Percentiles rank a stretch among this genome's conserved stretches.
Evolutionary conservation across 768 basidiomycete species (phyloP).

Genomic region (Russula abietina): DNA sequence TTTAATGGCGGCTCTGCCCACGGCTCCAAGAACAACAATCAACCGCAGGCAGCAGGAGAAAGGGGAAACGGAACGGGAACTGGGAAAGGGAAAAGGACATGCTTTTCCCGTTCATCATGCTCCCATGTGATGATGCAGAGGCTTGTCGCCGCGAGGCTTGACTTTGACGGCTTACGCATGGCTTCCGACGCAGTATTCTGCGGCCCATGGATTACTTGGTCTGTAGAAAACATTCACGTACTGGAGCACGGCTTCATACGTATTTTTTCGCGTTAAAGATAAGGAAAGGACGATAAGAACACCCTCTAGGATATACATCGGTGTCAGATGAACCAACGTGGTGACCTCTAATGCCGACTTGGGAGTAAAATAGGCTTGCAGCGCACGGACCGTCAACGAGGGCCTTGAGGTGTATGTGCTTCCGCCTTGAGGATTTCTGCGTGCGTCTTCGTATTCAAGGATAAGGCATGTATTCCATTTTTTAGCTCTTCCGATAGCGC

Average conservation of each 20-base stretch:
- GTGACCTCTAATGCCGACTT: neutral
- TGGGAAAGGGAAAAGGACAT: conserved; percentile 9
- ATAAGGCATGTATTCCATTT: conserved; percentile 70
- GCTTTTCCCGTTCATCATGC: conserved; percentile 1
- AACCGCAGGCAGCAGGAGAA: conserved; percentile 7
- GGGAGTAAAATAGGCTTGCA: neutral
- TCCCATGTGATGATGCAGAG: conserved; percentile 5
- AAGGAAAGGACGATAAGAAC: conserved; percentile 9
- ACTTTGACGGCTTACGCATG: neutral
- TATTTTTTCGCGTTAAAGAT: conserved; percentile 9
- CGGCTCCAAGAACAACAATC: conserved; percentile 18
- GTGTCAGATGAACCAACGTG: neutral
- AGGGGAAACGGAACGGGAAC: conserved; percentile 5
- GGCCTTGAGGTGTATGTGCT: conserved; percentile 22
- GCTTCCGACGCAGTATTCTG: neutral
- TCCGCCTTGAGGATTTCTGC: conserved; percentile 37
- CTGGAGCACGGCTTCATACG: conserved; percentile 7
- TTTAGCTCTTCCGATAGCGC: conserved; percentile 66
- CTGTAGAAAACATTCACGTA: neutral
- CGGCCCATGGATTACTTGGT: conserved; percentile 6
- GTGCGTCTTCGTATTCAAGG: conserved; percentile 65
- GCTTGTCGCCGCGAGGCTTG: neutral
- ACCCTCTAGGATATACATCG: neutral
- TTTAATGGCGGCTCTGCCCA: conserved; percentile 15
- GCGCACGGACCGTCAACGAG: conserved; percentile 9